Evolutionary conservation across 495 filamentous ascomycete species (phyloP), one percentile per base, ranked within the genome.

Genomic region (Aspergillus diversus): DNA sequence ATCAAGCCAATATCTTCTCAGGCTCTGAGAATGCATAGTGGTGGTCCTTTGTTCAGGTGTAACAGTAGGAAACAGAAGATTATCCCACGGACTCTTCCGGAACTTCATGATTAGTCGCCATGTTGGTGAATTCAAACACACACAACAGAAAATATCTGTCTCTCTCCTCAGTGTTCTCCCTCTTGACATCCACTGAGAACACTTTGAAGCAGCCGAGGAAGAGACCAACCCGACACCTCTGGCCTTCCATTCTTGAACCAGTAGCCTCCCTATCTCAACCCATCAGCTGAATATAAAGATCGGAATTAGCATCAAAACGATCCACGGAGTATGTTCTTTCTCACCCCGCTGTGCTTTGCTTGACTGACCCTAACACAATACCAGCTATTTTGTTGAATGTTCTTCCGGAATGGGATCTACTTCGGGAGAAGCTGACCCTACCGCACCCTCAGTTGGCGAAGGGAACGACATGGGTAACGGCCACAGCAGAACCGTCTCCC

Each of bases 71-170:
- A 54, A 54, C 51, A 21, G 12, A 33, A 54, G 32, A 54, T 54
- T 15, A 32, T 54, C 13, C 51, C 27, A 54, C 13, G 13, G 51
- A 54, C 7, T 34, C 51, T 54, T 54, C 51, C 33, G 51, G 51
- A 54, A 54, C 13, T 12, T 34, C 51, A 54, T 34, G 33, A 32
- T 34, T 33, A 54, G 51, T 54, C 33, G 51, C 51, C 51, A 54
- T 54, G 51, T 13, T 32, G 7, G 51, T 54, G 33, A 54, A 33
- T 54, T 32, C 27, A 27, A 43, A 33, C 27, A 11, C 51, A 34
- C 33, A 15, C 7, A 54, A 54, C 32, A 54, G 13, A 21, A 54
- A 54, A 33, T n/a, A 33, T 54, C 5, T 54, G 27, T 54, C 33
- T 6, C 21, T 33, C 51, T 34, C 27, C 13, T 54, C 51, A 33